These are phyloP conservation scores for Eremochloa ophiuroides DNA, from an alignment of 176 grass and related monocot genomes.

Conservation along the genomic window DNA sequence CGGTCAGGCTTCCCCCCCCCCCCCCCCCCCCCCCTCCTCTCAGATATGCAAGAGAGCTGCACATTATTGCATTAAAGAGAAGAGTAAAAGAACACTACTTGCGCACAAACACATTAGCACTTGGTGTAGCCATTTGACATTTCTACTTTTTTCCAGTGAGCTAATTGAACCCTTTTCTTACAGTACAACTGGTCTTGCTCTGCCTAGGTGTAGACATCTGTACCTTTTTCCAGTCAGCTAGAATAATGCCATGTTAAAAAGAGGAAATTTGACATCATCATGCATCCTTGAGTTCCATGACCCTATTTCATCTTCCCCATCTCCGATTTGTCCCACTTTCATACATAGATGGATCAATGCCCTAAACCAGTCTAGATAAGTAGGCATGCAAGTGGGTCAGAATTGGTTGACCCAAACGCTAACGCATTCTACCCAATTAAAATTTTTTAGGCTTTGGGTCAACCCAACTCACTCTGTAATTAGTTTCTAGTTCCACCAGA, in stretches of 20 bases:
- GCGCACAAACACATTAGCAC: not conserved
- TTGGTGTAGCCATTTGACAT: not conserved
- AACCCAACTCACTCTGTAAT: too few species aligned
- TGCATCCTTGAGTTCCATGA: not conserved
- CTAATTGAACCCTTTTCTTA: not conserved
- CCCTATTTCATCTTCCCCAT: not conserved
- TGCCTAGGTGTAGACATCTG: not conserved
- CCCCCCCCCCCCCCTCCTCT: not conserved
- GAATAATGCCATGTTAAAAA: not conserved
- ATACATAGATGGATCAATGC: not conserved
- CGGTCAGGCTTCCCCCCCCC: not conserved
- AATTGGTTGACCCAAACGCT: too few species aligned
- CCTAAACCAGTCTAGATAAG: not conserved
- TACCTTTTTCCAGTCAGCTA: not conserved
- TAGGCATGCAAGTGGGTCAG: too few species aligned
- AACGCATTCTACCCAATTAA: too few species aligned
- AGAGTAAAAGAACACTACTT: not conserved
- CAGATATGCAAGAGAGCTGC: not conserved
- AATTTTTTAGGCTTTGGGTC: too few species aligned
- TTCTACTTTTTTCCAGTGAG: not conserved
- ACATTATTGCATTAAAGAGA: not conserved
- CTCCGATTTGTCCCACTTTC: not conserved
- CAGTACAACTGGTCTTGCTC: not conserved
- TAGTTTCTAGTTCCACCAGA: too few species aligned
- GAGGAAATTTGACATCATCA: not conserved